Evolutionary conservation across 2,329 filamentous ascomycete species (phyloP).

Genomic region (Colletotrichum graminicola): DNA sequence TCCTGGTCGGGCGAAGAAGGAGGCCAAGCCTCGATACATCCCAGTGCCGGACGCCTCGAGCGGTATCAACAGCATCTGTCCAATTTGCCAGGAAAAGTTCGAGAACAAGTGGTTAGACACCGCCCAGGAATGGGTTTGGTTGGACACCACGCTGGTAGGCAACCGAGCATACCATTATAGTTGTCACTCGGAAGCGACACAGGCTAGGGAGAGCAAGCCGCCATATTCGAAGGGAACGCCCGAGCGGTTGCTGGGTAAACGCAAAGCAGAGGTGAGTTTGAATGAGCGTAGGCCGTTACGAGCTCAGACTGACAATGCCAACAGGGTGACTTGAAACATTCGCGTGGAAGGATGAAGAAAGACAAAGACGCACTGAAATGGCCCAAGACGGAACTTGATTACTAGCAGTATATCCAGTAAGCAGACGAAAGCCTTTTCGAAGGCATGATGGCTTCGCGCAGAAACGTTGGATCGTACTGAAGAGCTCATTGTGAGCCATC

Average conservation of each 20-base stretch:
- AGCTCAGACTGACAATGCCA: constrained; percentile 45
- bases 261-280: constrained; percentile 76
- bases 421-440: neutral
- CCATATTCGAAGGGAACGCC: constrained; percentile 64
- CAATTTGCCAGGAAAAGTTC: constrained; percentile 96
- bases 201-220: constrained; percentile 66
- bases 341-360: constrained; percentile 48
- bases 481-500: constrained; percentile 2
- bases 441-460: neutral
- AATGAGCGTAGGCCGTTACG: neutral
- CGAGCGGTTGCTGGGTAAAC: constrained; percentile 77
- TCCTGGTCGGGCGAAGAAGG: constrained; percentile 50
- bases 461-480: neutral
- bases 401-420: constrained; percentile 9
- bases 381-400: constrained; percentile 34
- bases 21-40: constrained; percentile 74
- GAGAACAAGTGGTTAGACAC: constrained; percentile 93
- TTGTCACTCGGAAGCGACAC: constrained; percentile 86
- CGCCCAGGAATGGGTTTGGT: constrained; percentile 96
- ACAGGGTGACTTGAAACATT: constrained; percentile 50
- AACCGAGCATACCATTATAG: constrained; percentile 88
- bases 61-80: constrained; percentile 82
- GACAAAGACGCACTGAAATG: constrained; percentile 44
- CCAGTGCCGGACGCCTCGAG: constrained; percentile 84
- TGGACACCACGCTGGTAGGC: constrained; percentile 84